Conservation (phyloP, 495 filamentous ascomycete species). For the Viridothelium virens region DNA sequence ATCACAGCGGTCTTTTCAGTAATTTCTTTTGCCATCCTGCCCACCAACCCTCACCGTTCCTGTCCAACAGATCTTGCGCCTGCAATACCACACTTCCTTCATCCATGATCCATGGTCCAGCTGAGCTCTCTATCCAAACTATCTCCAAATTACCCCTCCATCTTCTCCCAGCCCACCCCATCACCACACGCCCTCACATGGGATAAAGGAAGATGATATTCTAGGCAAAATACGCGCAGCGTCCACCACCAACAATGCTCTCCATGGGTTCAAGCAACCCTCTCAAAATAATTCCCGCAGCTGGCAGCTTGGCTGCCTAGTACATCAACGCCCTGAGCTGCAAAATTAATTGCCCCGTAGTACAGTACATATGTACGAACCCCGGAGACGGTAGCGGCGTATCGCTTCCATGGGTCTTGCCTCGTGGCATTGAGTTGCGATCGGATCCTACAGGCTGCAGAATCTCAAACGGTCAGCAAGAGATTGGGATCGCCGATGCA, state of each 20-base stretch:
- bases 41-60: neutral
- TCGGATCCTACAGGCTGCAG: no score
- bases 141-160: neutral
- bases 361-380: no score
- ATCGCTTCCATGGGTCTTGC: no score
- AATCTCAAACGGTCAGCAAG: neutral
- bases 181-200: neutral
- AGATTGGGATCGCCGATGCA: neutral
- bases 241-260: neutral
- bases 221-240: neutral
- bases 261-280: neutral
- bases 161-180: neutral
- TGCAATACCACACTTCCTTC: neutral
- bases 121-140: neutral
- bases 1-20: no score
- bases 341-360: no score
- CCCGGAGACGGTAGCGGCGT: no score
- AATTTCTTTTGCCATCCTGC: neutral
- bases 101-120: constrained; percentile 9
- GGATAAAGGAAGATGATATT: neutral
- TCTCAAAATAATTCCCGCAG: neutral
- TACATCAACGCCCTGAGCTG: no score
- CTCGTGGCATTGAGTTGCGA: no score
- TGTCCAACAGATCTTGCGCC: neutral
- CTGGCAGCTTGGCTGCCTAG: neutral